phyloP scores from a whole-genome alignment of 176 grass and related monocot genomes.

The Raddia distichophylla region DNA sequence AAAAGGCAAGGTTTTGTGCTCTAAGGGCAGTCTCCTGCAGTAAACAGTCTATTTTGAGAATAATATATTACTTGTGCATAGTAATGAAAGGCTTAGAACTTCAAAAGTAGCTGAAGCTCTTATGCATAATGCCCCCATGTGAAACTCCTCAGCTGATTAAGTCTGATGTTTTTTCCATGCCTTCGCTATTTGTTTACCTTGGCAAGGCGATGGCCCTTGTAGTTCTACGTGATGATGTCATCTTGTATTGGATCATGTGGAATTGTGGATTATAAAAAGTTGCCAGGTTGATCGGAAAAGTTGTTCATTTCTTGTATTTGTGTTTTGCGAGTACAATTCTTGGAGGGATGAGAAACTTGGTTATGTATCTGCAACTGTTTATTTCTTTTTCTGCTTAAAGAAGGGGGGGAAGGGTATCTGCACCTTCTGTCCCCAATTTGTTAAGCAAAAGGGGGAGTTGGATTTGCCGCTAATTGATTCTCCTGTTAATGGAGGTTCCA shows the following conservation, averaged over 20 bases:
- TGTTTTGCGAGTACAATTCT: neutral
- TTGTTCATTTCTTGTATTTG: neutral
- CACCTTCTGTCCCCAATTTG: neutral
- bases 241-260: constrained; percentile 6
- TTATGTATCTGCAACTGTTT: neutral
- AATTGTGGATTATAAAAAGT: neutral
- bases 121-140: neutral
- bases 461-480: neutral
- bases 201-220: constrained; percentile 17
- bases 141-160: constrained; percentile 10
- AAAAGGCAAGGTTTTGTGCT: constrained; percentile 33
- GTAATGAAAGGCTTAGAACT: constrained; percentile 42
- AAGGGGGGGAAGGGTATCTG: neutral
- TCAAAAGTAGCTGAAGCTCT: constrained; percentile 35
- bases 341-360: neutral
- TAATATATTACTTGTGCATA: constrained; percentile 56
- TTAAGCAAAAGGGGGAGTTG: neutral
- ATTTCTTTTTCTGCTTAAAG: neutral
- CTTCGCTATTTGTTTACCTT: constrained; percentile 22
- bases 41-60: constrained; percentile 44
- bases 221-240: constrained; percentile 10
- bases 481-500: neutral
- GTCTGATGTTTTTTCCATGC: constrained; percentile 21
- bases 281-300: neutral
- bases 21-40: constrained; percentile 1